Percentiles rank a stretch among this genome's conserved stretches.
Evolutionary conservation across 1,284 basidiomycete genomes (phyloP).

Genomic region (Melampsora abietis-canadensis): DNA sequence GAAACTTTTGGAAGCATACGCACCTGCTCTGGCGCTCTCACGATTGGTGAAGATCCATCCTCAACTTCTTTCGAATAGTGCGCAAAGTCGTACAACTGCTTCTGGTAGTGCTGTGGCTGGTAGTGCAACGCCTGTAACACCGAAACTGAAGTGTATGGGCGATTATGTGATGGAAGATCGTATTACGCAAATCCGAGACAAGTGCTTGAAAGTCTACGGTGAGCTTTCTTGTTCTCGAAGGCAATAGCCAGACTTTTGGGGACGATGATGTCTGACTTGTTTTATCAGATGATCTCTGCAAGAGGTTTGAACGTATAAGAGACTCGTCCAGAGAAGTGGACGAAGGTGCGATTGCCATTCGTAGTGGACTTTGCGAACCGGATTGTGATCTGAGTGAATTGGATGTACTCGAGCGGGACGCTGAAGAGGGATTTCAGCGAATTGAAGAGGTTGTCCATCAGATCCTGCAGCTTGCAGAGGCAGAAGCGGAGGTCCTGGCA

Average conservation of each 20-base stretch:
- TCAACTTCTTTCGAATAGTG: conserved; percentile 21
- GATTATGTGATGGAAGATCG: conserved; percentile 72
- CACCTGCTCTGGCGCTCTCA: conserved; percentile 22
- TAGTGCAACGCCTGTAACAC: not conserved
- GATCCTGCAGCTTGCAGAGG: not conserved
- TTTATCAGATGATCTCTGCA: conserved; percentile 21
- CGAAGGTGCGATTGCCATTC: conserved; percentile 20
- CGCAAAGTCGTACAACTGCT: conserved; percentile 8
- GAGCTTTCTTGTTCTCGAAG: conserved; percentile 48
- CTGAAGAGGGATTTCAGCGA: conserved; percentile 36
- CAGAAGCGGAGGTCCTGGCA: not conserved
- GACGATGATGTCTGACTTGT: not conserved
- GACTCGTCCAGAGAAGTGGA: conserved; percentile 15
- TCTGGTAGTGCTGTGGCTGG: not conserved
- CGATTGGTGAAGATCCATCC: conserved; percentile 39
- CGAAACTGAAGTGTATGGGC: conserved; percentile 64
- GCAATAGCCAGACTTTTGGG: not conserved
- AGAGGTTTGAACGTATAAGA: conserved; percentile 21
- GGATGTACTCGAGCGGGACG: conserved; percentile 32
- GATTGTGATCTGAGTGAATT: conserved; percentile 33
- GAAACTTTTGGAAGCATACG: conserved; percentile 29
- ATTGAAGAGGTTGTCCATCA: conserved; percentile 26
- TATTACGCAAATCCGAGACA: conserved; percentile 73
- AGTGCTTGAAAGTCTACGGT: conserved; percentile 69
- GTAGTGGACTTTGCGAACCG: conserved; percentile 14